These are phyloP conservation scores for Thalassiosira mediterranea DNA, from an alignment of 352 stramenopile genomes.

Conservation along the genomic window DNA sequence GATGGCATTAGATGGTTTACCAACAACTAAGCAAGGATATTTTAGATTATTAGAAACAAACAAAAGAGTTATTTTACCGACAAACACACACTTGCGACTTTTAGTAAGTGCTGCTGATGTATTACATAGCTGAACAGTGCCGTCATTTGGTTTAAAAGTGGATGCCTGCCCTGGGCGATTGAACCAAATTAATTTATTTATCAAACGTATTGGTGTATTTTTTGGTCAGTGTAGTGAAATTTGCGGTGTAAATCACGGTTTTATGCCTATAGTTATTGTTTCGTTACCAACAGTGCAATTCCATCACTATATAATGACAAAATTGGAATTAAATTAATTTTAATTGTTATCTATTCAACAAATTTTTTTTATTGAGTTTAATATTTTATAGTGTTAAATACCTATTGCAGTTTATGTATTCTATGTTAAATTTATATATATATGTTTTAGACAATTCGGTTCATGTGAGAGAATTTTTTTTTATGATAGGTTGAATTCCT, in stretches of 20 bases:
- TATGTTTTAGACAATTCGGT: neutral
- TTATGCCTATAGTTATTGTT: constrained; percentile 76
- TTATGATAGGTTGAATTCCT: constrained; percentile 2
- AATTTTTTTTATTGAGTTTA: neutral
- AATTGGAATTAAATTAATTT: constrained; percentile 57
- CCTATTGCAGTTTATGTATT: constrained; percentile 12
- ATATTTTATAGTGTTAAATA: constrained; percentile 20
- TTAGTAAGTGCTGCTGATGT: constrained; percentile 47
- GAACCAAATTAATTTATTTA: constrained; percentile 51
- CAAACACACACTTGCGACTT: constrained; percentile 35
- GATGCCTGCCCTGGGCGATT: constrained; percentile 38
- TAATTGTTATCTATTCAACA: neutral
- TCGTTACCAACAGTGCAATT: constrained; percentile 52
- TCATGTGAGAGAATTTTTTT: constrained; percentile 1
- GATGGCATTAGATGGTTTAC: constrained; percentile 38
- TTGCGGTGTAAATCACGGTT: constrained; percentile 69
- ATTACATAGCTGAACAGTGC: constrained; percentile 40
- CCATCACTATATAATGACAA: constrained; percentile 57
- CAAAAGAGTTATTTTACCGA: constrained; percentile 39
- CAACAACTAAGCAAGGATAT: constrained; percentile 34
- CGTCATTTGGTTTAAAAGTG: constrained; percentile 50
- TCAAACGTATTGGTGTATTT: constrained; percentile 60
- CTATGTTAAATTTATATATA: constrained; percentile 4
- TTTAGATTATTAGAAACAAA: constrained; percentile 37
- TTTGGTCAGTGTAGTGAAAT: constrained; percentile 74